Base-by-base conservation (phyloP, 306 rosid genomes). In the Adenanthera pavonina region DNA sequence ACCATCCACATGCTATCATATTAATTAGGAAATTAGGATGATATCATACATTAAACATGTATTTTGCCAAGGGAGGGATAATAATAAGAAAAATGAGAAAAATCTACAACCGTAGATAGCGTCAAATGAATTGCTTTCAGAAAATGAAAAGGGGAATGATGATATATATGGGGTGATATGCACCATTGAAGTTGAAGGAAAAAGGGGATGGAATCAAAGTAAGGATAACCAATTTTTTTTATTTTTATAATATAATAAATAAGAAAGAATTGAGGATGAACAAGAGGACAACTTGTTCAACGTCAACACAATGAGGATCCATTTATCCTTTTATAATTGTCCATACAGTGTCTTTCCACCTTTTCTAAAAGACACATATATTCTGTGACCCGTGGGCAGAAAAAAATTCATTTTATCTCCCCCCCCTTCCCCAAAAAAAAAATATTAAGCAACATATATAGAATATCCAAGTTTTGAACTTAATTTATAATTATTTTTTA, bases 121-220 rank as follows among this genome's bases (percentile, higher is more conserved):
- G 74, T 78, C 15, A 4, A 71, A 60, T 65, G 60, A 69, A 71
- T 75, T 44, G 67, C 54, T 83, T 79, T 83, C 85, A 82, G 78
- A 79, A 76, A 78, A 73, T 12, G 64, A 81, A 79, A 76, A 71
- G 15, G 59, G 73, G 73, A 75, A 53, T 66, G 56, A 20, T 25
- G 30, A 25, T 25, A 25, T 25, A 25, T 46, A 80, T 76, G 69
- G 73, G 41, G 72, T 67, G n/a, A 75, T 72, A 49, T 64, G 78
- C 72, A 78, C 91, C 89, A 77, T 84, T 52, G 81, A 88, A 70
- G 72, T 64, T 71, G 82, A 85, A 52, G 69, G 61, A 61, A 43
- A 82, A 81, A 75, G 73, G 53, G 54, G n/a, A 20, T 49, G 80
- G 80, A 88, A 81, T 83, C 77, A 40, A 80, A 67, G 59, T 74